Conservation (phyloP, 169 alveolate species). For the Amoebophrya sp. region DNA sequence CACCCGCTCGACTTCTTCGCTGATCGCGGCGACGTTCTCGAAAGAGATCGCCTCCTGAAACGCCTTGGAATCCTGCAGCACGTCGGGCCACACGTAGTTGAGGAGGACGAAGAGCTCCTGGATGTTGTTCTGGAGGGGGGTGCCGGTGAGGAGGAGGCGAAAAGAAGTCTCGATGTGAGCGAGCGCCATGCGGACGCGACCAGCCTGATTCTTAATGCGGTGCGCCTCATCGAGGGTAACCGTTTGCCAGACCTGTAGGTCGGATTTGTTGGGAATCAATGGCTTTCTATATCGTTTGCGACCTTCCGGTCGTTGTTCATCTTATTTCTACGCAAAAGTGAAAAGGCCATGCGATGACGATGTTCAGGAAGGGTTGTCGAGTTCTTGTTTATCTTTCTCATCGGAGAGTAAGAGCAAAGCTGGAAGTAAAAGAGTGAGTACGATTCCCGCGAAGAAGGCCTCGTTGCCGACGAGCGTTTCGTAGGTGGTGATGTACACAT, state of each 20-base stretch:
- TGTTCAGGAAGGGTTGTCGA: no score
- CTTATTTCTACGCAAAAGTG: no score
- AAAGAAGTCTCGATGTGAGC: constrained; percentile 67
- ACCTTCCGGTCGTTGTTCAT: no score
- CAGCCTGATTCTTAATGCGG: constrained; percentile 90
- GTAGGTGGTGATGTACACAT: constrained; percentile 73
- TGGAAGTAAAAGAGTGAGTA: neutral
- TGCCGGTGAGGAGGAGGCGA: constrained; percentile 85
- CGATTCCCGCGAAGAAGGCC: constrained; percentile 62
- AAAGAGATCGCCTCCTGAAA: constrained; percentile 70
- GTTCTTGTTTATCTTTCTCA: no score
- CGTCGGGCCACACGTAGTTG: constrained; percentile 93
- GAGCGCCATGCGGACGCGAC: constrained; percentile 79
- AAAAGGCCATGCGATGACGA: no score
- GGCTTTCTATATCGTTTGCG: no score
- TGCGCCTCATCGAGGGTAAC: constrained; percentile 97
- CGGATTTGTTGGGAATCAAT: no score
- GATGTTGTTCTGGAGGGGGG: constrained; percentile 86
- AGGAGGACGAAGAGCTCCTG: constrained; percentile 84
- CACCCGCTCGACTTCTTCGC: constrained; percentile 1
- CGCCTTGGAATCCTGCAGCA: constrained; percentile 81
- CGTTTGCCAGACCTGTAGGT: constrained; percentile 80
- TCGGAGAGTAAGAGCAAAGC: no score
- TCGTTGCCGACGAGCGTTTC: constrained; percentile 79
- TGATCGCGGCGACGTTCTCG: neutral